Evolutionary conservation across 495 filamentous ascomycete genomes (phyloP), one percentile per base, ranked within the genome.

Genomic region (Aspergillus haitiensis): DNA sequence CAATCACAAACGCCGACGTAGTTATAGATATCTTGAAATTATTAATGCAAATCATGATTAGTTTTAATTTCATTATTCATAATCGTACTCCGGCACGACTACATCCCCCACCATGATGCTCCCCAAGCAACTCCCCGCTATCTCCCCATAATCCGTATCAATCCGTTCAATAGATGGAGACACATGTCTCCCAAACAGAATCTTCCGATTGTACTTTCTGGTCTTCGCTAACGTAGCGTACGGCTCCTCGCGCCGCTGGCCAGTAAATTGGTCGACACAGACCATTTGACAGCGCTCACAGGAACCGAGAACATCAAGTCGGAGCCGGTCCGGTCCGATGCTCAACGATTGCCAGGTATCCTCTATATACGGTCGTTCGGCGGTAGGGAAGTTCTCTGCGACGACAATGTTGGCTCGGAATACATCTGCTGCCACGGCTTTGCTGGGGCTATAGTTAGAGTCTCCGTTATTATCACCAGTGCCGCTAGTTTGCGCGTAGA

Each of bases 251-350:
- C 86, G 82, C 71, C 85, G 88, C 48, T 84, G 80, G 0, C 86
- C 93, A 6, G 89, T 95, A 15, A 86, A 74, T 66, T 96, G 94
- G 61, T 98, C 86, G 46, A 97, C 83, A 68, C 93, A 97, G 11
- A 98, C 88, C 91, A 98, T 97, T 65, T 96, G 92, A 61, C 94
- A 98, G 13, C 94, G 76, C 37, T 92, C 82, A 66, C 94, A 98
- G 16, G 86, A 81, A 0, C 91, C 93, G 5, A 97, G 75, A 59
- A 93, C 84, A 64, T 89, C 79, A 53, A 91, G 88, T 3, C 75
- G 66, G 37, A 78, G 56, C 39, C 70, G 59, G 6, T 65, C 56
- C 0, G 73, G 58, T 0, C 76, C 75, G 21, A 82, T 75, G 1
- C 64, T 66, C 32, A 82, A 34, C 9, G 59, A 68, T 3, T 68